Evolutionary conservation across 306 rosid species (phyloP).

Genomic region (Fragaria nilgerrensis): DNA sequence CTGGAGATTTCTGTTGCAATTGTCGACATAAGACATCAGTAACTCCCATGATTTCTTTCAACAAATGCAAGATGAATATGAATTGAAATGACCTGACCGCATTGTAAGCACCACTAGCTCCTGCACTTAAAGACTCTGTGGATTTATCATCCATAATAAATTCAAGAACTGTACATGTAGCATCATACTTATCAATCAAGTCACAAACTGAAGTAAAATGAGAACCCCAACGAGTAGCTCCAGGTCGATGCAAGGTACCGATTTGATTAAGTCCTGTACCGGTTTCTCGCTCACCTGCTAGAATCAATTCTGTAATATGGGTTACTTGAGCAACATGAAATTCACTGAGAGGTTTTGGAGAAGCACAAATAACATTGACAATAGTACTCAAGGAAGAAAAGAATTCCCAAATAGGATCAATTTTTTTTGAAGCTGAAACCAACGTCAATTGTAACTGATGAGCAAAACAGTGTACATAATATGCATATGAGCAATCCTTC

Average conservation of each 20-base stretch:
- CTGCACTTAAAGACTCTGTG: not conserved
- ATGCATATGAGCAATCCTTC: not conserved
- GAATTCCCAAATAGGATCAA: not conserved
- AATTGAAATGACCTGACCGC: not conserved
- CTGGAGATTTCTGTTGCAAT: not conserved
- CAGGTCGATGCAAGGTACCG: no score
- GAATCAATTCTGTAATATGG: no score
- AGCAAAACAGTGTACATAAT: not conserved
- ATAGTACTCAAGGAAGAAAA: not conserved
- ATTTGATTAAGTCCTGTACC: no score
- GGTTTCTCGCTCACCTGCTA: no score
- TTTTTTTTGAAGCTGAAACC: not conserved
- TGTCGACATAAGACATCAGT: not conserved
- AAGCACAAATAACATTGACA: no score
- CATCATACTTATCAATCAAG: no score
- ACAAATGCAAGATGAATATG: not conserved
- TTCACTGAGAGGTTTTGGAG: no score
- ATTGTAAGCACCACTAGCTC: not conserved
- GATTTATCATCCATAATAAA: not conserved
- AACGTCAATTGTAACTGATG: not conserved
- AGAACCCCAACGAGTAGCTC: no score
- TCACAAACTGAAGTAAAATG: no score
- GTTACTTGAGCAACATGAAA: no score
- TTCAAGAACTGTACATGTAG: no score
- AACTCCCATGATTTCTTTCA: no score